These are phyloP conservation scores for Daedaleopsis nitida DNA, from an alignment of 768 basidiomycete species.

Conservation along the genomic window DNA sequence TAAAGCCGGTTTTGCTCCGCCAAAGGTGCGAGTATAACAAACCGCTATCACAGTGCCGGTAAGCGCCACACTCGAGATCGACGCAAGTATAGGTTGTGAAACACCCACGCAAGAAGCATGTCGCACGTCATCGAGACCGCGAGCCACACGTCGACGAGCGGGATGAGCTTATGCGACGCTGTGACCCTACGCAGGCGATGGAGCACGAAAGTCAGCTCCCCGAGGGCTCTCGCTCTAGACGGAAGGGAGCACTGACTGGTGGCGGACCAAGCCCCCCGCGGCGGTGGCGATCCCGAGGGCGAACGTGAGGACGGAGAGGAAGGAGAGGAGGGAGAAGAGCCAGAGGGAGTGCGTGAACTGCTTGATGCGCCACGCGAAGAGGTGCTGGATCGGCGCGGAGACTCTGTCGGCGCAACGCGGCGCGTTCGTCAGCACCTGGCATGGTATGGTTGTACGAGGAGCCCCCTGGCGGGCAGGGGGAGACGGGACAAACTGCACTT, in stretches of 20 bases:
- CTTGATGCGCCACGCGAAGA: constrained; percentile 12
- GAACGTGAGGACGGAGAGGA: not conserved
- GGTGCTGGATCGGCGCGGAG: constrained; percentile 4
- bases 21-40: constrained; percentile 2
- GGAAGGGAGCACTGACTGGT: not conserved
- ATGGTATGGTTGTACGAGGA: too few species aligned
- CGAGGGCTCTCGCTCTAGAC: too few species aligned
- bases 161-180: not conserved
- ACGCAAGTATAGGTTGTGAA: too few species aligned
- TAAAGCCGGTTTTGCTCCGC: constrained; percentile 2
- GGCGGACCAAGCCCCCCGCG: not conserved
- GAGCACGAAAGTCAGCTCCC: not conserved
- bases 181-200: not conserved
- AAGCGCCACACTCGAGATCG: not conserved
- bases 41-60: not conserved
- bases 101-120: not conserved
- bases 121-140: not conserved
- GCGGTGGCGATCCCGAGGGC: not conserved
- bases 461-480: too few species aligned
- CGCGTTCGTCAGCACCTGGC: too few species aligned
- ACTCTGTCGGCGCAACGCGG: not conserved
- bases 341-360: constrained; percentile 2
- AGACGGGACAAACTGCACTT: not conserved
- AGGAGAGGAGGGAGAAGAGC: not conserved
- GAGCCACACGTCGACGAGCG: constrained; percentile 4